A percentile compares a stretch with the other conserved stretches of the same genome.
phyloP scores from a whole-genome alignment of 2,329 filamentous ascomycete species.

The Botrytis hyacinthi region DNA sequence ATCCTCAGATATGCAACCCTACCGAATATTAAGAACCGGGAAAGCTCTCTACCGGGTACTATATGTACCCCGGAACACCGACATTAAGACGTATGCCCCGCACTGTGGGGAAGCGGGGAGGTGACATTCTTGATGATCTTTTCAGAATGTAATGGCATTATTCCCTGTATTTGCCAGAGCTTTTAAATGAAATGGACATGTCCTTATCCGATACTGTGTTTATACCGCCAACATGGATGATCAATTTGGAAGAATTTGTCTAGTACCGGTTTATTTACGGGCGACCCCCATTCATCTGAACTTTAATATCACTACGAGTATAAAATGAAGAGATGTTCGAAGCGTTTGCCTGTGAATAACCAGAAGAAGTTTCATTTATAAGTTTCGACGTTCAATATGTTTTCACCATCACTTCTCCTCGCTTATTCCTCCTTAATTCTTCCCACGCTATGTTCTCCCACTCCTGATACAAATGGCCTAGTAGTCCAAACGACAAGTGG shows the following conservation, averaged over 20 bases:
- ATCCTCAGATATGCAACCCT: not conserved
- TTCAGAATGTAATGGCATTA: not conserved
- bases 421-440: not conserved
- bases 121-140: not conserved
- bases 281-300: not conserved
- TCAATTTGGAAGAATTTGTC: not conserved
- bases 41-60: not conserved
- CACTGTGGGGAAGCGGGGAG: not conserved
- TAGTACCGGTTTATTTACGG: not conserved
- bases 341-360: not conserved
- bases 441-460: not conserved
- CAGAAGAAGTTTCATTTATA: not conserved
- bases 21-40: not conserved
- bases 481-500: constrained; percentile 26
- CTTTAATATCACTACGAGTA: not conserved
- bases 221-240: not conserved
- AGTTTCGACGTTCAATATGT: not conserved
- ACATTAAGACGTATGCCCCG: not conserved
- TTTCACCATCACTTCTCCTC: not conserved
- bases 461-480: not conserved
- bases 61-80: not conserved
- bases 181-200: not conserved
- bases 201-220: not conserved
- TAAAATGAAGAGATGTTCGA: not conserved
- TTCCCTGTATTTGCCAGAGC: not conserved